Evolutionary conservation across 768 basidiomycete genomes (phyloP).

Genomic region (Tylopilus sp.): DNA sequence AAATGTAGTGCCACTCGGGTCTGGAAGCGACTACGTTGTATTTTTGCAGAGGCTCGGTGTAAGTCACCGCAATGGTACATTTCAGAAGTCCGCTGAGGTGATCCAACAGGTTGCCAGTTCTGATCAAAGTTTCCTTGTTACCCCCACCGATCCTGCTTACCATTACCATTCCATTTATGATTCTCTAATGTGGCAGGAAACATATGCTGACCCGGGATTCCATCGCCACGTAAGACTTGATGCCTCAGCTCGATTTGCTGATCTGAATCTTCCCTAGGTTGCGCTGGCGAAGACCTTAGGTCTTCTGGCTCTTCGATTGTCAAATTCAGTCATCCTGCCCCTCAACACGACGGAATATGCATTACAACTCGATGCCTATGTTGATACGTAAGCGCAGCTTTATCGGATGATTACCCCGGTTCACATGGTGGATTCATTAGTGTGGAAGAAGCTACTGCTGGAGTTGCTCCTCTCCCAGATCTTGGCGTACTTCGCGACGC

Average conservation of each 20-base stretch:
- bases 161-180: slow-evolving; percentile 80
- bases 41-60: slow-evolving; percentile 81
- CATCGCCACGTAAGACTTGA: slow-evolving; percentile 53
- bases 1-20: slow-evolving; percentile 61
- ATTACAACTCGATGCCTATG: slow-evolving; percentile 56
- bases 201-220: slow-evolving; percentile 74
- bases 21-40: slow-evolving; percentile 86
- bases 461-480: slow-evolving; percentile 18
- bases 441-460: slow-evolving; percentile 45
- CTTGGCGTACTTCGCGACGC: slow-evolving; percentile 45
- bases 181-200: slow-evolving; percentile 64
- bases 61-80: slow-evolving; percentile 18
- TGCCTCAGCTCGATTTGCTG: neutral
- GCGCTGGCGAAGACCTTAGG: slow-evolving; percentile 66
- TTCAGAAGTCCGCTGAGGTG: neutral
- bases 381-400: slow-evolving; percentile 47
- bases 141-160: slow-evolving; percentile 54
- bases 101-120: slow-evolving; percentile 31
- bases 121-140: slow-evolving; percentile 27
- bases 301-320: slow-evolving; percentile 53
- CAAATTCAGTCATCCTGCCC: slow-evolving; percentile 61
- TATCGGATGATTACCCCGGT: slow-evolving; percentile 21
- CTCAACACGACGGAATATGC: slow-evolving; percentile 77
- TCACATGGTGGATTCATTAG: slow-evolving; percentile 31
- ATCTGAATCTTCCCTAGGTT: slow-evolving; percentile 35